Conservation (phyloP, 768 basidiomycete species). For the Suillus plorans region DNA sequence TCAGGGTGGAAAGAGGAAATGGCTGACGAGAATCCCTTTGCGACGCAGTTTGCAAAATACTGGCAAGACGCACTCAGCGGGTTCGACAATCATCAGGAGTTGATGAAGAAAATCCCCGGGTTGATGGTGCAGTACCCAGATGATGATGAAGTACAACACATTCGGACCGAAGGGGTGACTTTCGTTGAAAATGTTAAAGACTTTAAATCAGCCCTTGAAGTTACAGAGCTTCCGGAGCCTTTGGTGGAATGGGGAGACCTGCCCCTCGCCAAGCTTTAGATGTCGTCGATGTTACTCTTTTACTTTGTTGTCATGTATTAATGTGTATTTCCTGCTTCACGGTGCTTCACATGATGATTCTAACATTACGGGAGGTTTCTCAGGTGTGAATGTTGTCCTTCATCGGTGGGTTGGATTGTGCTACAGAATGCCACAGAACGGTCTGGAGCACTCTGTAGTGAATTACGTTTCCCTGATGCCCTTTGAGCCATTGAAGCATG, state of each 20-base stretch:
- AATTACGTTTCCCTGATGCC: too few relatives aligned
- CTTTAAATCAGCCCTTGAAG: conserved; percentile 62
- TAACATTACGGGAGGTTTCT: background rate
- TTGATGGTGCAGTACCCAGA: conserved; percentile 59
- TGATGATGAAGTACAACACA: conserved; percentile 49
- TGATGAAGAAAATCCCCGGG: conserved; percentile 50
- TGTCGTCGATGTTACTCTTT: background rate
- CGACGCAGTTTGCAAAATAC: conserved; percentile 61
- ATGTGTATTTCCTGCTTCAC: background rate
- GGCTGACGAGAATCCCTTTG: conserved; percentile 53
- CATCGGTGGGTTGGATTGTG: too few relatives aligned
- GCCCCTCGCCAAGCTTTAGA: conserved; percentile 56
- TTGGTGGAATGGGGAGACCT: conserved; percentile 76
- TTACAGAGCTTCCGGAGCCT: conserved; percentile 60
- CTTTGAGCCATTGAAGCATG: background rate
- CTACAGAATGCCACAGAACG: too few relatives aligned
- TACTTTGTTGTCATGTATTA: background rate
- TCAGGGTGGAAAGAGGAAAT: conserved; percentile 51
- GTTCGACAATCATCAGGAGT: conserved; percentile 40
- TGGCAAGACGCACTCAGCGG: conserved; percentile 50
- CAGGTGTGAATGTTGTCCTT: background rate
- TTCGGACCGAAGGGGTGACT: conserved; percentile 46
- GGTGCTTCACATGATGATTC: background rate
- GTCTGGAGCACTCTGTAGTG: too few relatives aligned
- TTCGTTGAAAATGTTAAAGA: conserved; percentile 62